phyloP scores from a whole-genome alignment of 805 yeast genomes.

The Candida xyloterini region DNA sequence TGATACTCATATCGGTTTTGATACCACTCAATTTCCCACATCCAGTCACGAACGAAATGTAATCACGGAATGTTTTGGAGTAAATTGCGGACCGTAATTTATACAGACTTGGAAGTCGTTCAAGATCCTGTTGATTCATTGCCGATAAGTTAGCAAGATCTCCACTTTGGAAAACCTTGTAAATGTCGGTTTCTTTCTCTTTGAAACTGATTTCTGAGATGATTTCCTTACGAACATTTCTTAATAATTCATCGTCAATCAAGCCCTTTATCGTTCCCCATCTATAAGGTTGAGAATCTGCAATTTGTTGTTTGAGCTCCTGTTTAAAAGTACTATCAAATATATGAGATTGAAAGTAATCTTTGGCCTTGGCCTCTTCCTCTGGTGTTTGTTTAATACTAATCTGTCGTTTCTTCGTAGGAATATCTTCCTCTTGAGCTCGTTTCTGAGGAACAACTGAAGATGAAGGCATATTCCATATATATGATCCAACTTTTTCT shows the following conservation, averaged over 20 bases:
- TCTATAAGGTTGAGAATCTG: constrained; percentile 69
- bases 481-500: not conserved
- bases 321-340: constrained; percentile 38
- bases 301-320: constrained; percentile 42
- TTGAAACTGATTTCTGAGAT: constrained; percentile 83
- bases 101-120: constrained; percentile 69
- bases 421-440: not conserved
- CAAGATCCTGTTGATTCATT: constrained; percentile 68
- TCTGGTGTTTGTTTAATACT: constrained; percentile 33
- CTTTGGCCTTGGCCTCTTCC: constrained; percentile 32
- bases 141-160: constrained; percentile 92
- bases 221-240: constrained; percentile 83
- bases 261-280: constrained; percentile 84
- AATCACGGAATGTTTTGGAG: constrained; percentile 78
- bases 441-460: constrained; percentile 13
- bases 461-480: constrained; percentile 6
- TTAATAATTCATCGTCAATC: constrained; percentile 70
- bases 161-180: constrained; percentile 86
- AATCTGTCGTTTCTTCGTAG: constrained; percentile 17
- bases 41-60: constrained; percentile 72
- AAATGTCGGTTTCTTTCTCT: constrained; percentile 94
- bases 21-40: constrained; percentile 88
- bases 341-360: constrained; percentile 31
- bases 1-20: constrained; percentile 89
- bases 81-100: constrained; percentile 85